Evolutionary conservation across 192 early-diverging fungal genomes (phyloP).

Genomic region (Pilaira anomala): DNA sequence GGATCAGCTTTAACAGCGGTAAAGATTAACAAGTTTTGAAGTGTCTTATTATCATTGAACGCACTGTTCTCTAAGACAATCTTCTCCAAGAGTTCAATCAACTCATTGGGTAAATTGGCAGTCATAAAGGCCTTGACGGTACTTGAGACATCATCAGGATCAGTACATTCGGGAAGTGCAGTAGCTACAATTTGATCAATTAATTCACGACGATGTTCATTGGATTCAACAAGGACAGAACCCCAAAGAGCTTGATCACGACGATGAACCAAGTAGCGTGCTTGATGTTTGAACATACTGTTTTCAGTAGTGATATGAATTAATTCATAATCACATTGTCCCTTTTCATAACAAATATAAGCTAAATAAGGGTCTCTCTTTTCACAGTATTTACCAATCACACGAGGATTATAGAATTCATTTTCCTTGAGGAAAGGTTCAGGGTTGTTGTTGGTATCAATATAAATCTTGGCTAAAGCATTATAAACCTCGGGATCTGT

Average conservation of each 20-base stretch:
- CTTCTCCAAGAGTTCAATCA: constrained; percentile 97
- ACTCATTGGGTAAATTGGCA: constrained; percentile 90
- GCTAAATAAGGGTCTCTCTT: constrained; percentile 97
- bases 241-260: constrained; percentile 84
- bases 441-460: constrained; percentile 98
- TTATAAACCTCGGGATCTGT: constrained; percentile 93
- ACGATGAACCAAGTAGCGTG: constrained; percentile 90
- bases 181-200: constrained; percentile 94
- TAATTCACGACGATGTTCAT: constrained; percentile 80
- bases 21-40: constrained; percentile 97
- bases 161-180: constrained; percentile 89
- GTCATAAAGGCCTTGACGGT: constrained; percentile 99
- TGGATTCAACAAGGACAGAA: constrained; percentile 74
- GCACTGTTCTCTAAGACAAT: constrained; percentile 88
- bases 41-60: constrained; percentile 93
- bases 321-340: constrained; percentile 92
- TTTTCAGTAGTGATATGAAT: constrained; percentile 97
- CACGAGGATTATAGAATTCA: constrained; percentile 81
- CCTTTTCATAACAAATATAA: constrained; percentile 90
- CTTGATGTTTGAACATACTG: constrained; percentile 99
- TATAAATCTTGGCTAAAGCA: constrained; percentile 98
- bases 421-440: constrained; percentile 93
- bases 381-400: constrained; percentile 98
- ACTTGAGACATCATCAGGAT: constrained; percentile 97
- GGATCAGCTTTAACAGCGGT: constrained; percentile 97